A percentile compares a stretch with the other conserved stretches of the same genome.
These are phyloP conservation scores for Solanum clarkiae DNA, from an alignment of 257 asterid species.

Conservation along the genomic window DNA sequence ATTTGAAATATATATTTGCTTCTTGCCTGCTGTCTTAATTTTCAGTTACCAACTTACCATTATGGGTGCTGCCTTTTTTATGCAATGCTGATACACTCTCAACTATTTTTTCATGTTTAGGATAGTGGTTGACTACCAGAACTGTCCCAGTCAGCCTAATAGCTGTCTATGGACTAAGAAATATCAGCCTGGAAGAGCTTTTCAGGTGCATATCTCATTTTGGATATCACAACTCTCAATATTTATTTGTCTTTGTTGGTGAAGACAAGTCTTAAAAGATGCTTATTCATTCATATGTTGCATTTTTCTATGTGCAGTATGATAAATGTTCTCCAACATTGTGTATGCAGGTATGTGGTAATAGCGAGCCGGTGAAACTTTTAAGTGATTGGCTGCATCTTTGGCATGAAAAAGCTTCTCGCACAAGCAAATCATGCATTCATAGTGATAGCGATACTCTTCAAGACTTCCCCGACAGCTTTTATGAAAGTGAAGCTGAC, in stretches of 20 bases:
- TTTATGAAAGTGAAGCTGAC: slow-evolving; percentile 45
- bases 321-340: slow-evolving; percentile 2
- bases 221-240: not conserved
- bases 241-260: not conserved
- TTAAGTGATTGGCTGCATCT: slow-evolving; percentile 79
- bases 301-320: not conserved
- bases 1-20: not conserved
- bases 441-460: slow-evolving; percentile 14
- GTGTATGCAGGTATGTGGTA: slow-evolving; percentile 74
- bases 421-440: slow-evolving; percentile 18
- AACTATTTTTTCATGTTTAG: slow-evolving; percentile 13
- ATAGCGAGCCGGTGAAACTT: slow-evolving; percentile 54
- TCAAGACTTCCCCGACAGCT: slow-evolving; percentile 30
- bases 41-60: not conserved
- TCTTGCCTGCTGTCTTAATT: not conserved
- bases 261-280: not conserved
- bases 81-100: not conserved
- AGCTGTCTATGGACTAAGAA: slow-evolving; percentile 88
- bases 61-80: not conserved
- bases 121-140: slow-evolving; percentile 36
- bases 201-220: slow-evolving; percentile 42
- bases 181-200: slow-evolving; percentile 69
- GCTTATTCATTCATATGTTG: not conserved
- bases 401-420: slow-evolving; percentile 69
- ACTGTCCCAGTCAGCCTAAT: slow-evolving; percentile 27